Evolutionary conservation across 257 asterid genomes (phyloP).

Genomic region (Solanum clarkiae): DNA sequence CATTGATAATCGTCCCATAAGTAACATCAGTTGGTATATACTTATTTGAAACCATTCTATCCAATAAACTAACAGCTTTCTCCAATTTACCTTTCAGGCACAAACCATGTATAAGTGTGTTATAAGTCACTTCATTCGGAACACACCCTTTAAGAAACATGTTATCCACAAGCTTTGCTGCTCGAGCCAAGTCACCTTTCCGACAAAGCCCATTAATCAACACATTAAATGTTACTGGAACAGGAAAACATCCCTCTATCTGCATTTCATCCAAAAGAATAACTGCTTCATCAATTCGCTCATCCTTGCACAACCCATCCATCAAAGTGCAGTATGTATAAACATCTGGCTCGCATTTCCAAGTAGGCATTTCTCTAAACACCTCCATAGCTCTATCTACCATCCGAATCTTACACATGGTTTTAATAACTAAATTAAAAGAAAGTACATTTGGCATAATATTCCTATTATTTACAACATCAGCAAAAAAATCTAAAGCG

Average conservation of each 20-base stretch:
- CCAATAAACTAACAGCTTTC: conserved; percentile 64
- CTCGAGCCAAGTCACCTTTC: conserved; percentile 72
- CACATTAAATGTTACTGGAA: conserved; percentile 54
- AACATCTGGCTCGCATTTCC: conserved; percentile 48
- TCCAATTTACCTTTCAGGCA: conserved; percentile 78
- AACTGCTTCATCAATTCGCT: conserved; percentile 76
- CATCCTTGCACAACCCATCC: conserved; percentile 91
- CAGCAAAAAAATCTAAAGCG: conserved; percentile 58
- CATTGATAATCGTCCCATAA: conserved; percentile 73
- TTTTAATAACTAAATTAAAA: conserved; percentile 67
- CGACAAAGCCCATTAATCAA: conserved; percentile 79
- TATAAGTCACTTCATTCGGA: conserved; percentile 83
- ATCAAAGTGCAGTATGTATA: conserved; percentile 85
- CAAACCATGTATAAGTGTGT: conserved; percentile 84
- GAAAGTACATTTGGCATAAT: conserved; percentile 58
- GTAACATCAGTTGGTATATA: conserved; percentile 61
- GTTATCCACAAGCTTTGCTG: conserved; percentile 67
- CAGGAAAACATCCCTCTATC: conserved; percentile 66
- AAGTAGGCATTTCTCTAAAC: conserved; percentile 57
- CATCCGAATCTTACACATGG: conserved; percentile 48
- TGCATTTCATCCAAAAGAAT: conserved; percentile 95
- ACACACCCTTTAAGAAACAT: conserved; percentile 87
- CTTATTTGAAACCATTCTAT: conserved; percentile 54
- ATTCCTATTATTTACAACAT: conserved; percentile 22
- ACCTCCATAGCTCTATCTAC: conserved; percentile 48